Conservation (phyloP, 768 basidiomycete genomes). For the Tremella yokohamensis region DNA sequence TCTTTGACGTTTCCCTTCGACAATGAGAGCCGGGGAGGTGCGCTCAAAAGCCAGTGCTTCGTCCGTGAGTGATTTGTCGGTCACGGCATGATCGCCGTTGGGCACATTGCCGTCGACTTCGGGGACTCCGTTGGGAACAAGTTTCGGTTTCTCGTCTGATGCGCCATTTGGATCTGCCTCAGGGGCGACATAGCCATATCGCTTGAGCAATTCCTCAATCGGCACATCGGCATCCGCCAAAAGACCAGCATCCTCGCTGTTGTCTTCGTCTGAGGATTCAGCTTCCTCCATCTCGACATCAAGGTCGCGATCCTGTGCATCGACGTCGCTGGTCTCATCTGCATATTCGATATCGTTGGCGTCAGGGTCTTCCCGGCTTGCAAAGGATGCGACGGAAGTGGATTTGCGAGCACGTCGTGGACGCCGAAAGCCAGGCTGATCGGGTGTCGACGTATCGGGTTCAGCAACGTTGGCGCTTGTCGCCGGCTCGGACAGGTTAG, state of each 20-base stretch:
- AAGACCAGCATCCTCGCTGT: constrained; percentile 52
- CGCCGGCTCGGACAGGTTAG: too few relatives aligned
- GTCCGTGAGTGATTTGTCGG: constrained; percentile 32
- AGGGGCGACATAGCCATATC: constrained; percentile 49
- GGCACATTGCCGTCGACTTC: constrained; percentile 2
- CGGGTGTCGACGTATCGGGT: not conserved
- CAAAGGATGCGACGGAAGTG: constrained; percentile 12
- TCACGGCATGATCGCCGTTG: constrained; percentile 2
- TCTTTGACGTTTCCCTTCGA: constrained; percentile 39
- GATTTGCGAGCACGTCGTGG: constrained; percentile 26
- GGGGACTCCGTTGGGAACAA: not conserved
- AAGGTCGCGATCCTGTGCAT: constrained; percentile 49
- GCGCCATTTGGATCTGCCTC: not conserved
- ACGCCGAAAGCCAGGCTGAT: not conserved
- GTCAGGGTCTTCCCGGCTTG: constrained; percentile 31
- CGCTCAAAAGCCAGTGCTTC: constrained; percentile 9
- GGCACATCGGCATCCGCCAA: constrained; percentile 53
- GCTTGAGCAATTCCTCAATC: constrained; percentile 52
- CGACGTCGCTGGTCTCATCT: constrained; percentile 41
- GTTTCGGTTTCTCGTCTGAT: not conserved
- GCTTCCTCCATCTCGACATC: constrained; percentile 55
- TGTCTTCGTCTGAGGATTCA: constrained; percentile 47
- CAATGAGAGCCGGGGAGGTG: constrained; percentile 13
- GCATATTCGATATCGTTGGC: constrained; percentile 46
- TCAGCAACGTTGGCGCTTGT: not conserved